A percentile compares a stretch with the other conserved stretches of the same genome.
These are phyloP conservation scores for Exophiala viscosa DNA, from an alignment of 2,329 filamentous ascomycete genomes.

Conservation along the genomic window DNA sequence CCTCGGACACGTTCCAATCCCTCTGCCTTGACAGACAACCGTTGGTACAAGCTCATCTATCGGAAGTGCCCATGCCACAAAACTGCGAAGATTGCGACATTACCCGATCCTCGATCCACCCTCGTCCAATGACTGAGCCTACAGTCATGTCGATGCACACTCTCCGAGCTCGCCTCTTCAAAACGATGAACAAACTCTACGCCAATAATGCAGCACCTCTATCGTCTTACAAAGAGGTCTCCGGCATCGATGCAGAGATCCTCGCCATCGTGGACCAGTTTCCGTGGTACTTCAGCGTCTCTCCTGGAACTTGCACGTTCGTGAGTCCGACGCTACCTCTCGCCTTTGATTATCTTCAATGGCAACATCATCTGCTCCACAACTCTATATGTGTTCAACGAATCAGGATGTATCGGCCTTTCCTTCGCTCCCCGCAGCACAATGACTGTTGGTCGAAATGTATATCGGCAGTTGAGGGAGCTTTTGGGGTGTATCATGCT, in stretches of 20 bases:
- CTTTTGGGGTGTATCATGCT: slow-evolving; percentile 27
- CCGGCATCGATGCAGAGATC: slow-evolving; percentile 28
- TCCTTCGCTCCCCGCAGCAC: slow-evolving; percentile 27
- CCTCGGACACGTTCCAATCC: slow-evolving; percentile 30
- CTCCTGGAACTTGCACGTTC: slow-evolving; percentile 6
- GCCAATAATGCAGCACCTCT: slow-evolving; percentile 23
- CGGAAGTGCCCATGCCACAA: slow-evolving; percentile 29
- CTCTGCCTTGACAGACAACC: slow-evolving; percentile 30
- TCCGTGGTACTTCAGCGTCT: slow-evolving; percentile 30
- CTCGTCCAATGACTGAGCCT: slow-evolving; percentile 25
- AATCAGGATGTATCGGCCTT: slow-evolving; percentile 30
- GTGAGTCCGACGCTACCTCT: slow-evolving; percentile 4
- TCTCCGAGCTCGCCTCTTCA: slow-evolving; percentile 25
- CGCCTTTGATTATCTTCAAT: slow-evolving; percentile 27
- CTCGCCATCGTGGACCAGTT: slow-evolving; percentile 23
- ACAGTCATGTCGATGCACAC: slow-evolving; percentile 28
- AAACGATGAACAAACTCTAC: slow-evolving; percentile 27
- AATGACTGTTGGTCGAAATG: slow-evolving; percentile 17
- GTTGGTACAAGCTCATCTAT: slow-evolving; percentile 26
- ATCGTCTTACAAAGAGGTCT: slow-evolving; percentile 28
- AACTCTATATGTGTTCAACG: slow-evolving; percentile 30
- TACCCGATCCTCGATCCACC: slow-evolving; percentile 22
- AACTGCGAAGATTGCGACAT: slow-evolving; percentile 31
- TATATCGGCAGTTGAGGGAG: slow-evolving; percentile 26
- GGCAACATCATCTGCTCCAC: slow-evolving; percentile 31